These are phyloP conservation scores for Funneliformis mosseae DNA, from an alignment of 192 early-diverging fungal species.

Conservation along the genomic window DNA sequence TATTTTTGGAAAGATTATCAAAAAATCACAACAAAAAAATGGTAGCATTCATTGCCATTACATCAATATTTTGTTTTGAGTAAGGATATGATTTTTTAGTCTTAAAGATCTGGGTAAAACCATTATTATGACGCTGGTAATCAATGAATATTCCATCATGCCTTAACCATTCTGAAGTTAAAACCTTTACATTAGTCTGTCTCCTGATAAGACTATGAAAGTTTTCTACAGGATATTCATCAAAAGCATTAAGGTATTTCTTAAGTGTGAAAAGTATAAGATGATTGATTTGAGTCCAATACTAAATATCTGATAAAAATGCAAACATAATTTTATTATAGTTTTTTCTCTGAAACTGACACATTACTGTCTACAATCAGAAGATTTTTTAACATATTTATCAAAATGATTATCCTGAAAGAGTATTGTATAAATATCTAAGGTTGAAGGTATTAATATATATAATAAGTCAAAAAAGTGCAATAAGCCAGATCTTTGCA, in stretches of 20 bases:
- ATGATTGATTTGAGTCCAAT: not conserved
- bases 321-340: not conserved
- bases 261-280: not conserved
- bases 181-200: too few species aligned
- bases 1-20: not conserved
- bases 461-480: slow-evolving; percentile 2
- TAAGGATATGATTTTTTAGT: too few species aligned
- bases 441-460: not conserved
- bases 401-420: not conserved
- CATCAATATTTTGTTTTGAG: too few species aligned
- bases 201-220: not conserved
- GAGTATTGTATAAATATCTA: not conserved
- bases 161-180: slow-evolving; percentile 9
- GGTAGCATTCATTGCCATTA: too few species aligned
- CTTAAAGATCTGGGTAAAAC: not conserved
- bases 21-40: slow-evolving; percentile 3
- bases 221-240: not conserved
- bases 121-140: not conserved
- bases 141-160: not conserved
- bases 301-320: slow-evolving; percentile 2
- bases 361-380: not conserved
- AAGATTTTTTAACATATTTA: not conserved
- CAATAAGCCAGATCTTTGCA: not conserved
- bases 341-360: slow-evolving; percentile 1
- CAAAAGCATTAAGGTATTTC: not conserved